These are phyloP conservation scores for Albugo candida DNA, from an alignment of 352 stramenopile genomes.

Conservation along the genomic window DNA sequence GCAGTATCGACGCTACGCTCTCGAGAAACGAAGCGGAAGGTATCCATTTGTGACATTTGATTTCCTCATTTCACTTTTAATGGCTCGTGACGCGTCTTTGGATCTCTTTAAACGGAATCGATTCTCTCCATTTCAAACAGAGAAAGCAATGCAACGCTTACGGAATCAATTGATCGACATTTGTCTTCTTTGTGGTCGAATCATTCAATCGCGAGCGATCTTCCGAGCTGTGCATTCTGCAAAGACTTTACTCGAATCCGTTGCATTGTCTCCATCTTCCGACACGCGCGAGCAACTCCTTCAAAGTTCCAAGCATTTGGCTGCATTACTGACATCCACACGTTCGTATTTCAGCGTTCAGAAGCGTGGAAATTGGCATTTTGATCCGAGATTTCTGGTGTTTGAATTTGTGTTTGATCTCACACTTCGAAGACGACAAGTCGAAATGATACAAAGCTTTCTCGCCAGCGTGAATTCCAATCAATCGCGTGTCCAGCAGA, in stretches of 20 bases:
- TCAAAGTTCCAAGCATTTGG: slow-evolving; percentile 67
- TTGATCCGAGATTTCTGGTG: slow-evolving; percentile 95
- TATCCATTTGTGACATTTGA: slow-evolving; percentile 54
- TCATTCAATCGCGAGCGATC: slow-evolving; percentile 38
- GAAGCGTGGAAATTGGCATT: slow-evolving; percentile 34
- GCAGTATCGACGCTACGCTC: slow-evolving; percentile 28
- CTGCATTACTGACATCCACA: slow-evolving; percentile 49
- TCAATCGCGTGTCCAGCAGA: slow-evolving; percentile 83
- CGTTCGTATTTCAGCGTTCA: slow-evolving; percentile 24
- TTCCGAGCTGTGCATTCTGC: slow-evolving; percentile 41
- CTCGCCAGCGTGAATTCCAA: slow-evolving; percentile 67
- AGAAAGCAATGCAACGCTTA: slow-evolving; percentile 11
- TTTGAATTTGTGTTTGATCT: slow-evolving; percentile 99
- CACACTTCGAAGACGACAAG: slow-evolving; percentile 92
- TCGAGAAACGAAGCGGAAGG: slow-evolving; percentile 30
- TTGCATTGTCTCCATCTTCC: too few species aligned
- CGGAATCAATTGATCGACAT: slow-evolving; percentile 32
- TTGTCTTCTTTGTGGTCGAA: slow-evolving; percentile 57
- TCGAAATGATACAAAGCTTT: slow-evolving; percentile 99
- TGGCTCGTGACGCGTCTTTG: slow-evolving; percentile 30
- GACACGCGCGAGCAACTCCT: slow-evolving; percentile 29
- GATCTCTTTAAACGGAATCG: slow-evolving; percentile 50
- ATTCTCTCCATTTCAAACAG: slow-evolving; percentile 14
- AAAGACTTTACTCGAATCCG: slow-evolving; percentile 9
- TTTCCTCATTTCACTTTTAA: slow-evolving; percentile 53